Conservation (phyloP, 78 protist genomes). For the Dictyostelium brefeldianum region DNA sequence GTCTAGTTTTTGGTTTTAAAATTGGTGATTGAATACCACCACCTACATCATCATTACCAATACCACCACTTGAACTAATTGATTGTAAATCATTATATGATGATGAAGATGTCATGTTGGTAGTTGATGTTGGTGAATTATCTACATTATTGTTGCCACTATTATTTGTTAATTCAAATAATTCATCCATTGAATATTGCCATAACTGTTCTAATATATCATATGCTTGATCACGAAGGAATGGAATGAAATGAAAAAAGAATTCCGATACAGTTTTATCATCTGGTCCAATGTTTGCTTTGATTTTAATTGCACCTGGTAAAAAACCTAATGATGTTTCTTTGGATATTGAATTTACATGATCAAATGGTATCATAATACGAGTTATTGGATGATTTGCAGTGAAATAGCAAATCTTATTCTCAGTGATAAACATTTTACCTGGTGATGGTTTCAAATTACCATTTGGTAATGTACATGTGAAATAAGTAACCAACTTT, state of each 20-base stretch:
- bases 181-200: slow-evolving; percentile 53
- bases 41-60: neutral
- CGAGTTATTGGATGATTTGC: slow-evolving; percentile 10
- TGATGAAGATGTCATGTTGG: neutral
- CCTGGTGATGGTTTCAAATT: slow-evolving; percentile 28
- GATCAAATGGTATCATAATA: slow-evolving; percentile 49
- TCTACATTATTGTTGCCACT: neutral
- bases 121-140: neutral
- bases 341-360: slow-evolving; percentile 28
- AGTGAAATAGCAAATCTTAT: slow-evolving; percentile 57
- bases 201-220: slow-evolving; percentile 76
- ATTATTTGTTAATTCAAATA: slow-evolving; percentile 16
- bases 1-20: slow-evolving; percentile 47
- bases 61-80: neutral
- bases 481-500: slow-evolving; percentile 56
- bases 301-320: slow-evolving; percentile 46
- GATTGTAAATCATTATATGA: slow-evolving; percentile 9
- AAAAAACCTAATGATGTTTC: slow-evolving; percentile 71
- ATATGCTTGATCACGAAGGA: slow-evolving; percentile 64
- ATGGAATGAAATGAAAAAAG: slow-evolving; percentile 47
- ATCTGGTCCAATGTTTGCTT: slow-evolving; percentile 66
- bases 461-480: slow-evolving; percentile 49
- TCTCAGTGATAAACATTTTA: slow-evolving; percentile 50
- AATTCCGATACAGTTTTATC: slow-evolving; percentile 51
- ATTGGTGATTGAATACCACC: slow-evolving; percentile 4